Percentiles rank a stretch among this genome's conserved stretches.
phyloP scores from a whole-genome alignment of 169 alveolate genomes.

The Plasmodium gonderi region DNA sequence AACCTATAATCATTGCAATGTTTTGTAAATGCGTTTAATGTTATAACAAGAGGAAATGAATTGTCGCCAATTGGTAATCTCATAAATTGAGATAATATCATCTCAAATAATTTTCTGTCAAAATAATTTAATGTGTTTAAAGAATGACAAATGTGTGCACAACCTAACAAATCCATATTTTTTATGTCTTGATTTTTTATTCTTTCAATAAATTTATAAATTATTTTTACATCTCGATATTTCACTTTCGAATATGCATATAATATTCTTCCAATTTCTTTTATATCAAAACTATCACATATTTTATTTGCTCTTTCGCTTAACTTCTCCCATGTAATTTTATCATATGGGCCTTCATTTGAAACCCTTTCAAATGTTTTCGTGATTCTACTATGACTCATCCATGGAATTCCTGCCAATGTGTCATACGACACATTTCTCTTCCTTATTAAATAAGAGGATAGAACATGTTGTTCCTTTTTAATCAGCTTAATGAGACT shows the following conservation, averaged over 20 bases:
- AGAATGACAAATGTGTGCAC: slow-evolving; percentile 62
- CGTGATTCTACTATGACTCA: slow-evolving; percentile 72
- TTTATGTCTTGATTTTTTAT: slow-evolving; percentile 47
- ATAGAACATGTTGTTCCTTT: not conserved
- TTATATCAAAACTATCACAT: slow-evolving; percentile 21
- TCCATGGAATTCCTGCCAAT: slow-evolving; percentile 72
- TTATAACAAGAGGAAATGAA: slow-evolving; percentile 51
- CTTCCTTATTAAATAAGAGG: not conserved
- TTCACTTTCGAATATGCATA: slow-evolving; percentile 52
- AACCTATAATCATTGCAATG: slow-evolving; percentile 43
- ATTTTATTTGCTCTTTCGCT: slow-evolving; percentile 58
- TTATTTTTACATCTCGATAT: slow-evolving; percentile 60
- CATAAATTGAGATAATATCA: not conserved
- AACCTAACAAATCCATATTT: slow-evolving; percentile 25
- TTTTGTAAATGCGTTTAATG: slow-evolving; percentile 39
- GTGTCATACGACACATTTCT: slow-evolving; percentile 60
- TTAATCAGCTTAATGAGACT: not conserved
- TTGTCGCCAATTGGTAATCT: not conserved
- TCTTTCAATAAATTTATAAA: slow-evolving; percentile 46
- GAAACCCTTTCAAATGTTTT: slow-evolving; percentile 48
- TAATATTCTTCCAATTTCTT: slow-evolving; percentile 69
- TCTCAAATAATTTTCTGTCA: slow-evolving; percentile 37
- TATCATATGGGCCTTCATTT: slow-evolving; percentile 64
- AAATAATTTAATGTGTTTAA: slow-evolving; percentile 51
- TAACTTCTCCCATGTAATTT: slow-evolving; percentile 63